Evolutionary conservation across 768 basidiomycete genomes (phyloP).

Genomic region (Naematelia encephala): DNA sequence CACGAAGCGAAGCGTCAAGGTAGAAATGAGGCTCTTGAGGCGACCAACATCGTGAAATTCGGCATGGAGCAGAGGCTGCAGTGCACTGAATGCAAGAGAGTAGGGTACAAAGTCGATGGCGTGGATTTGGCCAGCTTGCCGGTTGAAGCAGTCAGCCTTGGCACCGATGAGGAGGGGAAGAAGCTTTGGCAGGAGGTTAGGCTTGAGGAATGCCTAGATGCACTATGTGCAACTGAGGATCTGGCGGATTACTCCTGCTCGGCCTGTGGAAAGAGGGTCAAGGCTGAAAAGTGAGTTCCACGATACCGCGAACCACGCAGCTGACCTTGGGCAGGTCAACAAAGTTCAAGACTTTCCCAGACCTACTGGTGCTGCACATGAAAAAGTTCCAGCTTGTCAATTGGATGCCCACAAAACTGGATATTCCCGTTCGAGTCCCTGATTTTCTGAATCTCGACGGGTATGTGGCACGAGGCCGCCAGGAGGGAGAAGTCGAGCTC

Average conservation of each 20-base stretch:
- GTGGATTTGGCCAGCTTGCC: conserved; percentile 75
- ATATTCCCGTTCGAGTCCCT: conserved; percentile 78
- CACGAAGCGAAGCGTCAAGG: conserved; percentile 50
- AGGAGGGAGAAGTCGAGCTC: conserved; percentile 66
- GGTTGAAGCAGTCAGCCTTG: conserved; percentile 64
- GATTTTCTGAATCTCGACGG: conserved; percentile 63
- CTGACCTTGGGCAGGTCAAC: conserved; percentile 57
- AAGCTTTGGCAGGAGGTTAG: conserved; percentile 62
- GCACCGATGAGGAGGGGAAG: conserved; percentile 62
- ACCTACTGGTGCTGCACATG: conserved; percentile 81
- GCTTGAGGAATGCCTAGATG: conserved; percentile 60
- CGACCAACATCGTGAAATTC: conserved; percentile 74
- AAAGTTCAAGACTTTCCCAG: conserved; percentile 79
- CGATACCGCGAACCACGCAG: not conserved
- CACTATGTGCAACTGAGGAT: conserved; percentile 35
- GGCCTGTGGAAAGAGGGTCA: conserved; percentile 64
- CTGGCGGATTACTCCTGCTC: conserved; percentile 72
- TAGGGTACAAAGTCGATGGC: conserved; percentile 74
- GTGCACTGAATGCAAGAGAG: conserved; percentile 71
- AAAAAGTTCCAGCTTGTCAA: conserved; percentile 92
- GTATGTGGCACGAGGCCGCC: conserved; percentile 69
- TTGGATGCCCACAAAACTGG: conserved; percentile 94
- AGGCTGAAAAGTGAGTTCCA: conserved; percentile 67
- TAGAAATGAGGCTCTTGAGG: conserved; percentile 54
- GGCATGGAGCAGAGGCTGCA: conserved; percentile 82